Base-by-base conservation (phyloP, 192 early-diverging fungal species). In the Rhizoclosmatium sp. region DNA sequence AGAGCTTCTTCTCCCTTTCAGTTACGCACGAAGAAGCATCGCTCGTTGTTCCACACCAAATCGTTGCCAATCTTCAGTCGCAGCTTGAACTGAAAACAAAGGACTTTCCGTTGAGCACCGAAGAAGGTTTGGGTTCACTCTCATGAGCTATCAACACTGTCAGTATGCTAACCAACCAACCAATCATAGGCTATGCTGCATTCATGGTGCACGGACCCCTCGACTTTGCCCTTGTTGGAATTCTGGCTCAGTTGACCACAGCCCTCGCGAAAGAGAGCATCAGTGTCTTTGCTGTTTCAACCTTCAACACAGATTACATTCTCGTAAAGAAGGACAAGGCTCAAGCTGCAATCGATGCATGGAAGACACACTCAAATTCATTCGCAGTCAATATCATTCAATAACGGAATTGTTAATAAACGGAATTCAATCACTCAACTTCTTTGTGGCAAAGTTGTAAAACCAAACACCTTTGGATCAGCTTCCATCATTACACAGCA, bases 291-390 rank as follows among this genome's bases (percentile, higher is more conserved):
- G 89, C 86, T 4, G 86, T 93, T 1, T 89, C 89, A 46, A 93
- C 92, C 1, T 94, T 84, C 66, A 91, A 94, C 66, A 94, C 93
- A 4, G 93, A 94, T 72, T 94, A 92, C 78, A 82, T 94, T 1
- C 70, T 72, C 56, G 70, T 72, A 23, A 72, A 72, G 70, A 44
- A 72, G 39, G 70, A 72, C 9, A 72, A 72, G 39, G 3, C 23
- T 9, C 49, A 51, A 4, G 70, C 19, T 0, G 70, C 70, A 5
- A 42, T 72, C 4, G 41, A 72, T 47, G 70, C 70, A 10, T 72
- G 70, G 70, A 21, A 65, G 62, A 10, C 62, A 21, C 56, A 16
- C 56, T 16, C 56, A 31, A 31, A 31, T 31, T 31, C 31, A 31
- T 31, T 31, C 31, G 31, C 31, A 31, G 31, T 31, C 31, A 31